Percentiles rank a stretch among this genome's conserved stretches.
These are phyloP conservation scores for Chaetomium olivaceum DNA, from an alignment of 2,329 filamentous ascomycete genomes.

Conservation along the genomic window DNA sequence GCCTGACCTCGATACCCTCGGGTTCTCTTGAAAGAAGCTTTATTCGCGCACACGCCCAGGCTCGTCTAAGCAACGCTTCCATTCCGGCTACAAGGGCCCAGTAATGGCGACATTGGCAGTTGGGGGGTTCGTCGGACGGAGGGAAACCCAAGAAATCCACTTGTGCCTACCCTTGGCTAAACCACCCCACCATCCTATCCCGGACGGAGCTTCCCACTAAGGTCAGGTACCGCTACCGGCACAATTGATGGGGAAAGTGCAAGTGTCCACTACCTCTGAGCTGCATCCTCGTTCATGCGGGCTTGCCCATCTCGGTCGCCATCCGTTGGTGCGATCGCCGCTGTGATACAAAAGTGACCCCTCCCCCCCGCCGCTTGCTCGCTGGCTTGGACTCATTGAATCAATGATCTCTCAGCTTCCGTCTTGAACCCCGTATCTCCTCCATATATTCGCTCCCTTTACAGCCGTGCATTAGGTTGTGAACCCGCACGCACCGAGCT, in stretches of 20 bases:
- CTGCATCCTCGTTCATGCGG: constrained; percentile 29
- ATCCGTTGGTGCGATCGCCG: constrained; percentile 29
- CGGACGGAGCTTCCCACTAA: constrained; percentile 18
- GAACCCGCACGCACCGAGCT: not conserved
- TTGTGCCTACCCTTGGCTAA: constrained; percentile 4
- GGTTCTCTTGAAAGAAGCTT: not conserved
- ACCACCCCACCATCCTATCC: constrained; percentile 18
- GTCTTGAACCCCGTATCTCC: not conserved
- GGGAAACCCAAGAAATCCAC: constrained; percentile 25
- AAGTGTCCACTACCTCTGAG: constrained; percentile 18
- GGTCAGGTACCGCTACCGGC: constrained; percentile 20
- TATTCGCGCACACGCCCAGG: constrained; percentile 17
- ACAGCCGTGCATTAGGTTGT: not conserved
- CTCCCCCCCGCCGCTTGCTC: constrained; percentile 17
- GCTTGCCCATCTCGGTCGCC: constrained; percentile 27
- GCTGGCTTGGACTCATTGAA: not conserved
- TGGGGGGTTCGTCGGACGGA: constrained; percentile 27
- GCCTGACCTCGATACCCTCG: not conserved
- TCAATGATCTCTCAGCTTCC: constrained; percentile 10
- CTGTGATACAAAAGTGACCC: constrained; percentile 30
- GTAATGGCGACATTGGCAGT: constrained; percentile 19
- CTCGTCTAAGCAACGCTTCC: not conserved
- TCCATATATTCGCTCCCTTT: not conserved
- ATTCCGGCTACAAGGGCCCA: constrained; percentile 15
- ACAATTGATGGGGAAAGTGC: constrained; percentile 11